Evolutionary conservation across 2,329 filamentous ascomycete genomes (phyloP), one percentile per base, ranked within the genome.

Genomic region (Neurospora sp.): DNA sequence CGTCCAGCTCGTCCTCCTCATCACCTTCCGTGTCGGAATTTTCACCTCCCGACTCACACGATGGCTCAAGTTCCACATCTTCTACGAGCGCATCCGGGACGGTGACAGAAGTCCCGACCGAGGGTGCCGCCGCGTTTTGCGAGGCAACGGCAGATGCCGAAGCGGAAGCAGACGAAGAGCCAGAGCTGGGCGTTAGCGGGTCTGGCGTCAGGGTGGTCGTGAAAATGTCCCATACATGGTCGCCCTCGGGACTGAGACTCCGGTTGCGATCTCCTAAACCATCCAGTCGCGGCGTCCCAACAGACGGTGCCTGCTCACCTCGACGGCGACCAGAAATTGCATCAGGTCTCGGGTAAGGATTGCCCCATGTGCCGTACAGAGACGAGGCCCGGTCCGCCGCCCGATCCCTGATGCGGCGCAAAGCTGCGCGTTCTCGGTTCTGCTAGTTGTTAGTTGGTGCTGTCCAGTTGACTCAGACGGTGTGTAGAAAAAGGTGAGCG

Each of bases 251-350:
- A 77, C 90, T 93, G n/a, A 93, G 81, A 78, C 93, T 97, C 74
- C 93, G 89, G 73, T 93, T 88, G 71, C 93, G 91, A 79, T 97
- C 93, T 43, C 93, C 93, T 17, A 97, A 85, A 4, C 93, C 93
- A 79, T 96, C 90, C 1, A 91, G 23, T 11, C 67, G 68, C 38
- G 68, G 67, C 15, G 72, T n/a, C 52, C 70, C 71, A 38, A 73
- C 67, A 28, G 39, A 52, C 42, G 68, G 33, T 11, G 66, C 38
- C 66, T 66, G 67, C 28, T 66, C 68, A 66, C 67, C 67, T 58
- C 69, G 71, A 17, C 68, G 67, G 52, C 36, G 38, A n/a, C 33
- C 38, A 17, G 70, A 42, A 17, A 36, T 40, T 62, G 38, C 28
- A n/a, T 28, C 66, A 19, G 52, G 52, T 33, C 52, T 36, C 4